Conservation (phyloP, 768 basidiomycete species). For the Mrakia blollopis region DNA sequence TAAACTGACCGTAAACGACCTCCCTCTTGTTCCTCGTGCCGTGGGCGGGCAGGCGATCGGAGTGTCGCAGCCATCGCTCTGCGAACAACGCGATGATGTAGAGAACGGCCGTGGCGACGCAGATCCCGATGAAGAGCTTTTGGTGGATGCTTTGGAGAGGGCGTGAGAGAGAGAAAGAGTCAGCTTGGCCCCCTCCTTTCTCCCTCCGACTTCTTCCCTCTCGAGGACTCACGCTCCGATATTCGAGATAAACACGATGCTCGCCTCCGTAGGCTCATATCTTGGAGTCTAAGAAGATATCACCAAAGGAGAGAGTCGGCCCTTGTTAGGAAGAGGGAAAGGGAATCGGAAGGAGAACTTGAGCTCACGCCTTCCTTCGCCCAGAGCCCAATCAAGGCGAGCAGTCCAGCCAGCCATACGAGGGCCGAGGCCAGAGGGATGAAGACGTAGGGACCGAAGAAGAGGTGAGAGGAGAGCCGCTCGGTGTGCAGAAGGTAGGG, state of each 20-base stretch:
- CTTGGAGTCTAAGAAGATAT: slow-evolving; percentile 39
- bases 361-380: slow-evolving; percentile 15
- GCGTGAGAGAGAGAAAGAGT: slow-evolving; percentile 16
- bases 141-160: slow-evolving; percentile 4
- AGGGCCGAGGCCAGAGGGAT: slow-evolving; percentile 31
- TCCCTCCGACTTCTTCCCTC: no score
- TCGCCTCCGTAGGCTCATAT: slow-evolving; percentile 41
- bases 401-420: slow-evolving; percentile 42
- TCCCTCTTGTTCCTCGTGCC: slow-evolving; percentile 38
- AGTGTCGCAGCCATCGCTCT: slow-evolving; percentile 47
- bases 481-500: slow-evolving; percentile 10
- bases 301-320: background rate
- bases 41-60: slow-evolving; percentile 46
- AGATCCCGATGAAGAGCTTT: slow-evolving; percentile 37
- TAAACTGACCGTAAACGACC: slow-evolving; percentile 41
- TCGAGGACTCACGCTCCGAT: slow-evolving; percentile 38
- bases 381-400: slow-evolving; percentile 42
- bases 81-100: slow-evolving; percentile 44
- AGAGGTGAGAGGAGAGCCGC: slow-evolving; percentile 14
- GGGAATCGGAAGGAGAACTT: background rate
- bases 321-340: background rate
- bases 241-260: slow-evolving; percentile 44
- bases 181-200: background rate
- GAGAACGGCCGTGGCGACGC: slow-evolving; percentile 37
- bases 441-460: slow-evolving; percentile 32